Conservation (phyloP, 352 stramenopile species). For the Phytopythium montanum region DNA sequence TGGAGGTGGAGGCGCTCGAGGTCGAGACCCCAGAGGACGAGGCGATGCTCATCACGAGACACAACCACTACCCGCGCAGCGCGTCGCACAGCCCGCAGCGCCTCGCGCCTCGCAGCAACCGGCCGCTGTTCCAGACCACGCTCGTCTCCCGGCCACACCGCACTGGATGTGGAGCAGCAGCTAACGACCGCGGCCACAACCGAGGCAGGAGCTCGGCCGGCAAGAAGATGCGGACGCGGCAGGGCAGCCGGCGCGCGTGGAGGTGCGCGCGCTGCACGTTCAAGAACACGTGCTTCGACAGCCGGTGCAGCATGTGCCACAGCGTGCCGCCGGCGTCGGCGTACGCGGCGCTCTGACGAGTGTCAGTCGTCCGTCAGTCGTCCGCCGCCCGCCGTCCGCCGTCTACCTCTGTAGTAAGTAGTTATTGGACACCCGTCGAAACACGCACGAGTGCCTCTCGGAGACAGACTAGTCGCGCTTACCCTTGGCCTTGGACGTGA, state of each 20-base stretch:
- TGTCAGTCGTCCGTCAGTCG: no score
- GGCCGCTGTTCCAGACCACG: slow-evolving; percentile 35
- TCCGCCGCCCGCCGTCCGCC: no score
- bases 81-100: slow-evolving; percentile 29
- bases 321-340: slow-evolving; percentile 22
- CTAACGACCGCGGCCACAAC: neutral
- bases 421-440: neutral
- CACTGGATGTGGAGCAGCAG: neutral
- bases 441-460: neutral
- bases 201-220: no score
- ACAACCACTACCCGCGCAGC: slow-evolving; percentile 33
- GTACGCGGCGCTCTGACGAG: slow-evolving; percentile 11
- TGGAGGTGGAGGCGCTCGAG: neutral
- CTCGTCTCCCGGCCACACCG: slow-evolving; percentile 14
- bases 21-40: neutral
- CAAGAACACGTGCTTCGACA: slow-evolving; percentile 74
- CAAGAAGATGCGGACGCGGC: slow-evolving; percentile 33
- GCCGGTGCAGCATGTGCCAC: slow-evolving; percentile 64
- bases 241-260: slow-evolving; percentile 38
- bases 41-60: slow-evolving; percentile 5
- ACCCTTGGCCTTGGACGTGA: neutral
- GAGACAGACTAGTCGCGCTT: neutral
- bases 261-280: slow-evolving; percentile 60
- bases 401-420: neutral
- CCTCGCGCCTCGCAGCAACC: slow-evolving; percentile 16